Evolutionary conservation across 352 stramenopile species (phyloP).

Genomic region (Phytopythium montanum): DNA sequence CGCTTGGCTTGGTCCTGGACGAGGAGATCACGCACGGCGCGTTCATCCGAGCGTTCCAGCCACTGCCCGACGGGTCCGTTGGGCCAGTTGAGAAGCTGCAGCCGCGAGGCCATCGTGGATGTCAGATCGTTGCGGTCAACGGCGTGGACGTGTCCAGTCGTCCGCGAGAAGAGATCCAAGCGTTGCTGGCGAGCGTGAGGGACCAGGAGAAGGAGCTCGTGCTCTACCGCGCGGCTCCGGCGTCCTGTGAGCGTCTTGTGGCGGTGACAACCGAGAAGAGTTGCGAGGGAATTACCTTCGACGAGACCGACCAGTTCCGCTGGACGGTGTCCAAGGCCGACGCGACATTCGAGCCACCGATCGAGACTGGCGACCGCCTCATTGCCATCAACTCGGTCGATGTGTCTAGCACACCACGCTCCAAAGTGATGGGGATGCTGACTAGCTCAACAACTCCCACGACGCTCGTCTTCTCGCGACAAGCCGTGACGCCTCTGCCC

Average conservation of each 20-base stretch:
- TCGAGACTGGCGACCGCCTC: constrained; percentile 34
- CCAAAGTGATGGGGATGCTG: constrained; percentile 24
- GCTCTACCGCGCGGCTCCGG: constrained; percentile 34
- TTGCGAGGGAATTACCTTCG: constrained; percentile 16
- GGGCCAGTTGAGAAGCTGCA: constrained; percentile 24
- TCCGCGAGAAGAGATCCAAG: constrained; percentile 32
- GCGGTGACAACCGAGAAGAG: constrained; percentile 11
- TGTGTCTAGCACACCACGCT: constrained; percentile 28
- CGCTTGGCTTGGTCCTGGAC: constrained; percentile 44
- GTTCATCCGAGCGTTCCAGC: constrained; percentile 48
- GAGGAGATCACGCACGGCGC: constrained; percentile 35
- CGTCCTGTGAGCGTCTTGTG: constrained; percentile 23
- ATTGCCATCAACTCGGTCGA: constrained; percentile 42
- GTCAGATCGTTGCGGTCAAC: constrained; percentile 55
- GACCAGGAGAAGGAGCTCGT: constrained; percentile 55
- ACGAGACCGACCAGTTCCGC: constrained; percentile 32
- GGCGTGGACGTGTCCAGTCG: constrained; percentile 35
- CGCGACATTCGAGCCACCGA: constrained; percentile 5
- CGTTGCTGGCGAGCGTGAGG: constrained; percentile 25
- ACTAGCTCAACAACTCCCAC: constrained; percentile 24
- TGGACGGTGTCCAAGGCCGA: constrained; percentile 30
- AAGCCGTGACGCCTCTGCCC: constrained; percentile 9
- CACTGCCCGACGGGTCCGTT: constrained; percentile 28
- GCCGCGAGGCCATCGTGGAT: constrained; percentile 40
- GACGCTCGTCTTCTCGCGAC: constrained; percentile 35